Percentiles rank a stretch among this genome's conserved stretches.
phyloP scores from a whole-genome alignment of 495 filamentous ascomycete species.

The Penicillium soppii region DNA sequence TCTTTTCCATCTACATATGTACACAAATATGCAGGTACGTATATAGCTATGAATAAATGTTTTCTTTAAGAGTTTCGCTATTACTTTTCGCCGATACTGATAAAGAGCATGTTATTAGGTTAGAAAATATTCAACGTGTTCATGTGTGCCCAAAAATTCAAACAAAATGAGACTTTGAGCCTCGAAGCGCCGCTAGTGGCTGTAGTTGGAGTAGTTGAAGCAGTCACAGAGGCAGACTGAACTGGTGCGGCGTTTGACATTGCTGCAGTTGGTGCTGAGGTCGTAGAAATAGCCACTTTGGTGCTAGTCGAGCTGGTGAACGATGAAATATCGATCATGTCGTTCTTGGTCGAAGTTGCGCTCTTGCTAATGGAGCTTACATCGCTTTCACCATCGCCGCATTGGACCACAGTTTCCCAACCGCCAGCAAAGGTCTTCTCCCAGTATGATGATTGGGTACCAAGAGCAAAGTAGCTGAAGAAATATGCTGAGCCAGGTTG shows the following conservation, averaged over 20 bases:
- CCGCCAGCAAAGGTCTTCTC: constrained; percentile 21
- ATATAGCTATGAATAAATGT: no score
- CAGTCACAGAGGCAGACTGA: constrained; percentile 9
- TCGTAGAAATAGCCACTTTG: constrained; percentile 6
- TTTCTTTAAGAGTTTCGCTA: no score
- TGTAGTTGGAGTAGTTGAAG: constrained; percentile 7
- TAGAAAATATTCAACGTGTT: no score
- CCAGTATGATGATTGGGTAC: constrained; percentile 20
- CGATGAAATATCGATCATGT: constrained; percentile 7
- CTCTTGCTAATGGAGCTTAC: constrained; percentile 16
- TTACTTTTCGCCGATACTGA: no score
- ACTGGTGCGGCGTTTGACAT: neutral
- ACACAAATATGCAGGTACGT: no score
- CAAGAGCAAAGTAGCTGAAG: constrained; percentile 20
- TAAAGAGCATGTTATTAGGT: no score
- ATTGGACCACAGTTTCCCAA: constrained; percentile 24
- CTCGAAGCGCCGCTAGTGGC: constrained; percentile 22
- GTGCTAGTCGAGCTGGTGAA: constrained; percentile 8
- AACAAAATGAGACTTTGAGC: constrained; percentile 13
- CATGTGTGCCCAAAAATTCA: no score
- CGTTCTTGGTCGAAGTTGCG: constrained; percentile 14
- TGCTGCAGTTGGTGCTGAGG: constrained; percentile 9
- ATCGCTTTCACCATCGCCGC: constrained; percentile 18
- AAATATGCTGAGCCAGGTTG: constrained; percentile 25
- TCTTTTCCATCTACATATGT: no score